Conservation (phyloP, 1,139 yeast species). For the Starmera stellimalicola region DNA sequence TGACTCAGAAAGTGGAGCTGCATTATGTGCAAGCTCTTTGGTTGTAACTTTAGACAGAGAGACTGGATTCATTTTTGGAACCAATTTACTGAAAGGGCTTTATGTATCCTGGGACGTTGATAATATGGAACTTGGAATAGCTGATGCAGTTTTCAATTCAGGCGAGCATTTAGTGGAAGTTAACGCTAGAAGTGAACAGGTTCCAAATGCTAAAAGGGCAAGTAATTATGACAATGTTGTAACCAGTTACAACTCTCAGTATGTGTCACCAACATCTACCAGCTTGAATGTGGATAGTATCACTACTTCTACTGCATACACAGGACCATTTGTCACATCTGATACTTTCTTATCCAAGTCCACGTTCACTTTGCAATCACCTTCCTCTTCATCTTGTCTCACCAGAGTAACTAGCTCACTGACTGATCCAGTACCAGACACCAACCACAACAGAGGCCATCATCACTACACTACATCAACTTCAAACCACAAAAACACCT, state of each 20-base stretch:
- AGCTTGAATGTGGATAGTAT: neutral
- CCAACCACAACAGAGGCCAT: too few relatives aligned
- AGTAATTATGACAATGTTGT: neutral
- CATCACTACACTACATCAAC: too few relatives aligned
- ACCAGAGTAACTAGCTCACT: neutral
- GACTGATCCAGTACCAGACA: too few relatives aligned
- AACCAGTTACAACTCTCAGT: neutral
- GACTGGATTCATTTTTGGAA: conserved; percentile 29
- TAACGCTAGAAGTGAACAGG: neutral
- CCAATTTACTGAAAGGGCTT: conserved; percentile 37
- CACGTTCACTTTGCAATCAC: neutral
- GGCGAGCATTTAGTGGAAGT: neutral
- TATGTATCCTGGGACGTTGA: conserved; percentile 46
- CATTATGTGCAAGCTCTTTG: conserved; percentile 9
- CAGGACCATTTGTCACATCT: neutral
- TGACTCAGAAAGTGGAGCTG: conserved; percentile 10
- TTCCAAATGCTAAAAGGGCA: neutral
- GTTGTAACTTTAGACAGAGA: conserved; percentile 19
- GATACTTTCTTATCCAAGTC: neutral
- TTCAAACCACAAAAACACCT: too few relatives aligned
- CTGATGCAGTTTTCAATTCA: conserved; percentile 14
- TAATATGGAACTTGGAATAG: conserved; percentile 36
- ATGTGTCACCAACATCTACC: neutral
- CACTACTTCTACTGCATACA: neutral
- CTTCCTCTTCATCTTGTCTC: neutral